Conservation (phyloP, 2,329 filamentous ascomycete genomes). For the Akanthomyces dipterigenus region DNA sequence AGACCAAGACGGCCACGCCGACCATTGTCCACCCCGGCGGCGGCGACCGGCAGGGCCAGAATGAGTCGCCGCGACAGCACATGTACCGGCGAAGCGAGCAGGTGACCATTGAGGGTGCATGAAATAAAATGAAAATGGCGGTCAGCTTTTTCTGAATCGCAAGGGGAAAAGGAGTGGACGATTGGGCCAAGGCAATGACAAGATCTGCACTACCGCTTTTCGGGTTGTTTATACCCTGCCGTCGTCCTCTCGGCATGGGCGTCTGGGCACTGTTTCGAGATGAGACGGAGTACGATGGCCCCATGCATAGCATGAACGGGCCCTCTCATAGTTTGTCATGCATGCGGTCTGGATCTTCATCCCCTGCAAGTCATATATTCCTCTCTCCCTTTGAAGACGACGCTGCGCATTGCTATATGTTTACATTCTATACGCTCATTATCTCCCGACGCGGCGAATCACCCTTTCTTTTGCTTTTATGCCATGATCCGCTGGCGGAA, state of each 20-base stretch:
- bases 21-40: slow-evolving; percentile 33
- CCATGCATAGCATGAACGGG: not conserved
- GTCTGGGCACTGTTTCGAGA: slow-evolving; percentile 10
- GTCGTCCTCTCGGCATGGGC: not conserved
- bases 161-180: too few species aligned
- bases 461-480: not conserved
- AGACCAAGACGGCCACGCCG: slow-evolving; percentile 38
- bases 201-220: not conserved
- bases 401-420: not conserved
- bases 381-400: not conserved
- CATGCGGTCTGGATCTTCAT: not conserved
- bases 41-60: slow-evolving; percentile 12
- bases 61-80: slow-evolving; percentile 25
- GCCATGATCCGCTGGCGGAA: slow-evolving; percentile 4
- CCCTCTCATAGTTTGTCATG: not conserved
- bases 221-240: not conserved
- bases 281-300: slow-evolving; percentile 3
- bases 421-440: not conserved
- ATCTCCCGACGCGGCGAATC: not conserved
- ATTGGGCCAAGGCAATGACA: not conserved
- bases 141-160: not conserved
- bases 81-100: slow-evolving; percentile 47
- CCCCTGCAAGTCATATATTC: not conserved
- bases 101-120: slow-evolving; percentile 43
- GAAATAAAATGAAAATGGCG: slow-evolving; percentile 16